Conservation (phyloP, 306 rosid genomes). For the Trichosanthes cucumerina region DNA sequence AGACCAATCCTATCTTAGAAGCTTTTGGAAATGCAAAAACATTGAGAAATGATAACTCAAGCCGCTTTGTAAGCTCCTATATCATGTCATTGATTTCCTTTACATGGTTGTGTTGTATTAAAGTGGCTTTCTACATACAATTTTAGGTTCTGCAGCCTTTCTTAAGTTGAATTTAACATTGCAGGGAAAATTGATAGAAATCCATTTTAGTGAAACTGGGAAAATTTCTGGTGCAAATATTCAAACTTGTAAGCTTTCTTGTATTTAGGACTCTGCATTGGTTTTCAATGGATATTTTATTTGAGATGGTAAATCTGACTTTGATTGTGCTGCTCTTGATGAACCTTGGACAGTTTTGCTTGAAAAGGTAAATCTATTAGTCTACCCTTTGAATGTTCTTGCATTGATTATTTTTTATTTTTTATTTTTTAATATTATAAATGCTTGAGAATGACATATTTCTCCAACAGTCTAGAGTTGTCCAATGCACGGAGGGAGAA, state of each 20-base stretch:
- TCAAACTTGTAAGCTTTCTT: conserved; percentile 73
- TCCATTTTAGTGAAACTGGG: conserved; percentile 95
- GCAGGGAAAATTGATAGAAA: conserved; percentile 97
- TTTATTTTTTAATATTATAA: not conserved
- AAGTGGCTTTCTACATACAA: conserved; percentile 6
- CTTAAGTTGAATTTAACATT: conserved; percentile 19
- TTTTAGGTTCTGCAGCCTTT: conserved; percentile 1
- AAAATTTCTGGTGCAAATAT: conserved; percentile 95
- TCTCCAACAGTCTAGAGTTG: conserved; percentile 85
- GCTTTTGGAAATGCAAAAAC: conserved; percentile 99
- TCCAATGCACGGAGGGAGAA: conserved; percentile 94
- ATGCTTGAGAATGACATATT: not conserved
- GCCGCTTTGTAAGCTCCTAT: conserved; percentile 84
- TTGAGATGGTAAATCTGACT: conserved; percentile 25
- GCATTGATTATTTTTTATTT: not conserved
- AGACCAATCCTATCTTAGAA: conserved; percentile 95
- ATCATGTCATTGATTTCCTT: conserved; percentile 17
- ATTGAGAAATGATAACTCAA: conserved; percentile 96
- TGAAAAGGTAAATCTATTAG: conserved; percentile 69
- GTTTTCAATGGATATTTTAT: conserved; percentile 9
- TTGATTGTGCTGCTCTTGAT: conserved; percentile 20
- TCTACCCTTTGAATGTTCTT: conserved; percentile 12
- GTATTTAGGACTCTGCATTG: conserved; percentile 8
- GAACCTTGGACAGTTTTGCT: conserved; percentile 62
- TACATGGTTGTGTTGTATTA: not conserved